Evolutionary conservation across 2,329 filamentous ascomycete genomes (phyloP), one percentile per base, ranked within the genome.

Genomic region (Knoxdaviesia capensis): DNA sequence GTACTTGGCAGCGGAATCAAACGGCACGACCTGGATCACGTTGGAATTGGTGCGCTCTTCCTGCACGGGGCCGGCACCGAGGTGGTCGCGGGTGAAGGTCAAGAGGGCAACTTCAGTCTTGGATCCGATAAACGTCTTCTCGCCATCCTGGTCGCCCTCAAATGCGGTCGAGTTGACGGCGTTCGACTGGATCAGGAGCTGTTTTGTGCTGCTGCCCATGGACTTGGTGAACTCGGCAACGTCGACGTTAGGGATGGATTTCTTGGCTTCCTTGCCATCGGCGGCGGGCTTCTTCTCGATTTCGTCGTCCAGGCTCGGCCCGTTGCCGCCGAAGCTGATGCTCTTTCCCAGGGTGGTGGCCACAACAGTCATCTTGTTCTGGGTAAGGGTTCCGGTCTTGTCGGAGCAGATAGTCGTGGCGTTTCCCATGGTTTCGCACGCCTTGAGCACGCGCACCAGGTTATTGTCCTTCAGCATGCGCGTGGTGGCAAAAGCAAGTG

Each of bases 331-430:
- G 42, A 65, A 65, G 43, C 52, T 57, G 29, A 51, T 52, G 30
- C 53, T 40, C 10, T 41, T 57, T 8, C 77, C 77, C 34, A 81
- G 57, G 2, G 76, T 74, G 32, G 77, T 77, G 36, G 79, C 74
- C 39, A 84, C 78, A 4, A 84, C 77, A 0, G 75, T 79, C 77
- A 81, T 81, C 54, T 77, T 77, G 51, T 81, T 81, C 44, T 80
- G 76, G 0, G 58, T 60, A 2, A 60, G 47, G 20, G 57, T 60
- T 11, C 58, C 58, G 3, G 57, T 60, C 47, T 60, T 59, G 43
- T 84, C 82, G 2, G 80, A 86, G 59, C 82, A 88, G 40, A 87
- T 77, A 0, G 79, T 80, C 1, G 74, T 77, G 3, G 73, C 74
- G 49, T 80, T 80, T 3, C 77, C 77, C 77, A 81, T 80, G 5